Conservation (phyloP, 148 eudicot species). For the Nepenthes mirabilis region DNA sequence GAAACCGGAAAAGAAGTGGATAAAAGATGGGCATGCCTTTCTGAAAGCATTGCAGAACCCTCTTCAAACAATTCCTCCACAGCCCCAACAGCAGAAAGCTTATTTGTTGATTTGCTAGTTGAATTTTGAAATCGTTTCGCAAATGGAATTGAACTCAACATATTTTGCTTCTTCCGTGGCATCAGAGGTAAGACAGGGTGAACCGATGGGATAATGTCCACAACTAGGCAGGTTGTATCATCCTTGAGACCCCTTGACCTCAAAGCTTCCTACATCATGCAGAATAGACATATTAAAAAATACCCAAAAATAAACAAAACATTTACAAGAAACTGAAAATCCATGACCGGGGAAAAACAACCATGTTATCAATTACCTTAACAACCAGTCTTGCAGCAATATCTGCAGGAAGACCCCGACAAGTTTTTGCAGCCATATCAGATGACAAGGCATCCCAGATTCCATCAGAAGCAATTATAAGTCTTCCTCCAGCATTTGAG, state of each 20-base stretch:
- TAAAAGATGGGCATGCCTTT: conserved; percentile 37
- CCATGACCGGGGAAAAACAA: neutral
- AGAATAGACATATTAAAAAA: conserved; percentile 1
- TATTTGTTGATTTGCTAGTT: conserved; percentile 43
- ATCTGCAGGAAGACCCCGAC: conserved; percentile 87
- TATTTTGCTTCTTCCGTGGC: conserved; percentile 45
- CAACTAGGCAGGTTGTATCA: conserved; percentile 84
- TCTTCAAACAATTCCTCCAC: conserved; percentile 94
- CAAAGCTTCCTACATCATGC: conserved; percentile 51
- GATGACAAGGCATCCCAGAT: conserved; percentile 87
- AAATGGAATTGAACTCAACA: conserved; percentile 41
- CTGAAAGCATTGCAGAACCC: conserved; percentile 92
- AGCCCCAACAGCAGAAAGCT: conserved; percentile 57
- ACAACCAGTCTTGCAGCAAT: conserved; percentile 84
- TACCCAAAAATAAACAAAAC: neutral
- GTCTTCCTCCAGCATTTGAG: conserved; percentile 72
- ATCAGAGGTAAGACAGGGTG: conserved; percentile 21
- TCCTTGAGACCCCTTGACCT: conserved; percentile 71
- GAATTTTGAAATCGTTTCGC: conserved; percentile 40
- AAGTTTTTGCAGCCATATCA: conserved; percentile 66
- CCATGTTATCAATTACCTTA: conserved; percentile 26
- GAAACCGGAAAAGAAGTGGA: neutral
- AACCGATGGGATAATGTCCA: conserved; percentile 75
- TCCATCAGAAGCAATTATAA: conserved; percentile 89
- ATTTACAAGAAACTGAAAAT: neutral